A percentile compares a stretch with the other conserved stretches of the same genome.
Evolutionary conservation across 805 yeast species (phyloP).

Genomic region (Isabelozyma gotoi): DNA sequence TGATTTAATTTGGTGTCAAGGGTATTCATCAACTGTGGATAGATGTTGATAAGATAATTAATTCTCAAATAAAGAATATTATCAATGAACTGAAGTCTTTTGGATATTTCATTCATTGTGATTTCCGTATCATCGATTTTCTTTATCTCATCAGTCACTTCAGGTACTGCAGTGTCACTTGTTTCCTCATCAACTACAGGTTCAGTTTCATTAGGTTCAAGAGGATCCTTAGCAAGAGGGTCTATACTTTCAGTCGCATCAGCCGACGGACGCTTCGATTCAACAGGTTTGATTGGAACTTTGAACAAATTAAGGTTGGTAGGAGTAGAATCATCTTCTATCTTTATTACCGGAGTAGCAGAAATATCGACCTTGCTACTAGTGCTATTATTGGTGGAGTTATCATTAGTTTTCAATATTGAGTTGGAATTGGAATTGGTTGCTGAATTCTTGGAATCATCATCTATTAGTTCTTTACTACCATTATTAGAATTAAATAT

Average conservation of each 20-base stretch:
- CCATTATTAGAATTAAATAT: not conserved
- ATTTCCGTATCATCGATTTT: conserved; percentile 7
- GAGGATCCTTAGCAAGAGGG: too few relatives aligned
- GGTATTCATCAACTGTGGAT: conserved; percentile 17
- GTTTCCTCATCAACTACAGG: conserved; percentile 2
- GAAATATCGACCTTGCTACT: not conserved
- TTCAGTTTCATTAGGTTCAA: not conserved
- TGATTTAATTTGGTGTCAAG: conserved; percentile 13
- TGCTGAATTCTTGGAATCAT: not conserved
- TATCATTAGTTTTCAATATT: too few relatives aligned
- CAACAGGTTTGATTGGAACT: conserved; percentile 6
- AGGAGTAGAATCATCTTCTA: not conserved
- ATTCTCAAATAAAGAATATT: conserved; percentile 10
- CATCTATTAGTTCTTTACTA: not conserved
- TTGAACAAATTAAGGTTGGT: conserved; percentile 3
- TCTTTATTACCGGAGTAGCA: conserved; percentile 1
- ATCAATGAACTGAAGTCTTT: conserved; percentile 14
- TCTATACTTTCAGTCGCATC: not conserved
- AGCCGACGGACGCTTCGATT: not conserved
- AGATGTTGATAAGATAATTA: conserved; percentile 17
- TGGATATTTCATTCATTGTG: conserved; percentile 6
- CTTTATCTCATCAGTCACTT: not conserved
- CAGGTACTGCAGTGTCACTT: conserved; percentile 2
- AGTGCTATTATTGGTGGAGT: not conserved
- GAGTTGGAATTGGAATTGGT: too few relatives aligned